Evolutionary conservation across 148 eudicot genomes (phyloP).

Genomic region (Gaultheria prostrata): DNA sequence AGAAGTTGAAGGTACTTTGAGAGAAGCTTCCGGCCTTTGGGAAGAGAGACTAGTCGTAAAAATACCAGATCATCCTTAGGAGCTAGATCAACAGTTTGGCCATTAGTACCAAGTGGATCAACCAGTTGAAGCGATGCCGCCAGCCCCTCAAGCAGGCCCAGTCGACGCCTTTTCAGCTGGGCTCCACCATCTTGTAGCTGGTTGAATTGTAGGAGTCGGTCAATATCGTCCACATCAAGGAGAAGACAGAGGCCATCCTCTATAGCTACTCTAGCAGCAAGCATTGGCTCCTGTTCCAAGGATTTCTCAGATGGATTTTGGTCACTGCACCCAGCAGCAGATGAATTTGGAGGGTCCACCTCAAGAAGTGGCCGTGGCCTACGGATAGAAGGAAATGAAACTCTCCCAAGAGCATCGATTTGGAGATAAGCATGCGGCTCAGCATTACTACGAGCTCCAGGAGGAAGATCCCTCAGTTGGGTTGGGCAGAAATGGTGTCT

Average conservation of each 20-base stretch:
- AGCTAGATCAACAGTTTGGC: conserved; percentile 44
- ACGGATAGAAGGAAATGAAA: conserved; percentile 83
- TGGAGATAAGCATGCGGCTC: conserved; percentile 87
- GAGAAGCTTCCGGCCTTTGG: conserved; percentile 83
- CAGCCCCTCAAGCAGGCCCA: conserved; percentile 66
- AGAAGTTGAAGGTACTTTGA: conserved; percentile 62
- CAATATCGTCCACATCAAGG: conserved; percentile 90
- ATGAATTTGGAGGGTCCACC: conserved; percentile 58
- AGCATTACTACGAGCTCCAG: conserved; percentile 51
- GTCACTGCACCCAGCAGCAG: conserved; percentile 34
- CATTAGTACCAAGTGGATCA: conserved; percentile 73
- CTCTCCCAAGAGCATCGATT: conserved; percentile 76
- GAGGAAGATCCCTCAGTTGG: conserved; percentile 60
- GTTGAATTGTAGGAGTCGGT: conserved; percentile 67
- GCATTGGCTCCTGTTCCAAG: conserved; percentile 90
- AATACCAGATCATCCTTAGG: conserved; percentile 76
- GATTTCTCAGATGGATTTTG: conserved; percentile 53
- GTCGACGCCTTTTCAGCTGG: conserved; percentile 57
- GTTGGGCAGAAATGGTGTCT: conserved; percentile 81
- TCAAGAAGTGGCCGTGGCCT: conserved; percentile 94
- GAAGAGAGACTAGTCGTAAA: conserved; percentile 64
- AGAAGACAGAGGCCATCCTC: conserved; percentile 83
- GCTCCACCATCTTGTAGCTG: conserved; percentile 72
- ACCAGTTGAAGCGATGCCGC: conserved; percentile 78
- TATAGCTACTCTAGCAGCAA: conserved; percentile 85